Percentiles rank a stretch among this genome's conserved stretches.
Evolutionary conservation across 1,284 basidiomycete genomes (phyloP).

Genomic region (Sporisorium scitamineum): DNA sequence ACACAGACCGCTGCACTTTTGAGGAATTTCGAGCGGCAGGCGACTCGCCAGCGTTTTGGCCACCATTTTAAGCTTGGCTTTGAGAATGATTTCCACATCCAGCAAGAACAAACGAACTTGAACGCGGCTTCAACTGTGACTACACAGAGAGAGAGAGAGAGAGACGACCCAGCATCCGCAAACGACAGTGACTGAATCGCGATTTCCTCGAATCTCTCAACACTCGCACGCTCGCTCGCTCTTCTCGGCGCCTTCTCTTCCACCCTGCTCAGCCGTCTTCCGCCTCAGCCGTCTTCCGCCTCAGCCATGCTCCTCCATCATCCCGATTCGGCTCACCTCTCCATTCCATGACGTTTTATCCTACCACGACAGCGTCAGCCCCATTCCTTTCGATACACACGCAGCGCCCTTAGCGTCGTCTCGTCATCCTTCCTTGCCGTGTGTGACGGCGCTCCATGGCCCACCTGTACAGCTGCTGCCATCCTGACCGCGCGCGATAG

Average conservation of each 20-base stretch:
- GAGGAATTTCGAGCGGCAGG: background rate
- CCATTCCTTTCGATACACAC: background rate
- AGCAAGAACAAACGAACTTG: no score
- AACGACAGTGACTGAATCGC: background rate
- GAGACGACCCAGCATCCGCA: background rate
- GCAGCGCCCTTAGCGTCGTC: background rate
- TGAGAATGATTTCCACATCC: background rate
- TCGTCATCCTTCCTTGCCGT: background rate
- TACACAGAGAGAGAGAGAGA: background rate
- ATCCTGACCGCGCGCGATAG: background rate
- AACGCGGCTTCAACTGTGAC: no score
- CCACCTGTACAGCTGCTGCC: background rate
- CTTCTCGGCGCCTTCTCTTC: background rate
- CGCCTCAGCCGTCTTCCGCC: background rate
- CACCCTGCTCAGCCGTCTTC: background rate
- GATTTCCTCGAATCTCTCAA: background rate
- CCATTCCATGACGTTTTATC: conserved; percentile 10
- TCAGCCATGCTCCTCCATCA: conserved; percentile 25
- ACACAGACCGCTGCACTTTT: no score
- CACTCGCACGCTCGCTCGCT: background rate
- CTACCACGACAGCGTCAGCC: conserved; percentile 4
- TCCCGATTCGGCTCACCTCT: background rate
- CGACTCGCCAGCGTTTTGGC: background rate
- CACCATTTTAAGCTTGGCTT: background rate
- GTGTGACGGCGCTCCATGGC: background rate